Conservation (phyloP, 2,329 filamentous ascomycete genomes). For the Aspergillus bombycis region DNA sequence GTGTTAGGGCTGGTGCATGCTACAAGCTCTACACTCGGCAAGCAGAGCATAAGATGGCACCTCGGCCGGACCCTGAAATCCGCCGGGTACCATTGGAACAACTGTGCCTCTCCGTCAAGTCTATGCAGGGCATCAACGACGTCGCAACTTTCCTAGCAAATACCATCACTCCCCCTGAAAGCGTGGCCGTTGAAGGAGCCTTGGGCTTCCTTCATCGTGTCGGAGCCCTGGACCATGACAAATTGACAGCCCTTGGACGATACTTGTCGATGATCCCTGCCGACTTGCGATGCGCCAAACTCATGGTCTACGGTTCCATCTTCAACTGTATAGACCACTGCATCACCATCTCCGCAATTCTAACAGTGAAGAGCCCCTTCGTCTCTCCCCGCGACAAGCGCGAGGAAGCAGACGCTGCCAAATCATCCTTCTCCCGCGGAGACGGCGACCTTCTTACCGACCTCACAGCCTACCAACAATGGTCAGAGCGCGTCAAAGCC, state of each 20-base stretch:
- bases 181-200: slow-evolving; percentile 81
- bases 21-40: slow-evolving; percentile 94
- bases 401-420: slow-evolving; percentile 77
- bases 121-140: slow-evolving; percentile 82
- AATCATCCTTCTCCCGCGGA: slow-evolving; percentile 71
- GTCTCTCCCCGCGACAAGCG: slow-evolving; percentile 80
- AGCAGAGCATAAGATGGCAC: slow-evolving; percentile 80
- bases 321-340: slow-evolving; percentile 91
- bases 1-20: slow-evolving; percentile 87
- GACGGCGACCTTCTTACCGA: slow-evolving; percentile 91
- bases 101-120: slow-evolving; percentile 88
- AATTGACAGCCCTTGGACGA: slow-evolving; percentile 85
- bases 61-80: slow-evolving; percentile 91
- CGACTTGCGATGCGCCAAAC: slow-evolving; percentile 87
- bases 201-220: slow-evolving; percentile 78
- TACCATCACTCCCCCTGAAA: slow-evolving; percentile 86
- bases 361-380: slow-evolving; percentile 89
- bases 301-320: slow-evolving; percentile 92
- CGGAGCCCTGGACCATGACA: slow-evolving; percentile 83
- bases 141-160: slow-evolving; percentile 79
- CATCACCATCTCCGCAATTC: slow-evolving; percentile 84
- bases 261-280: slow-evolving; percentile 96
- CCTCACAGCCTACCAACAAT: slow-evolving; percentile 79
- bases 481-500: slow-evolving; percentile 68
- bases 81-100: slow-evolving; percentile 90